phyloP scores from a whole-genome alignment of 2,329 filamentous ascomycete genomes.

The Fusarium sp. region DNA sequence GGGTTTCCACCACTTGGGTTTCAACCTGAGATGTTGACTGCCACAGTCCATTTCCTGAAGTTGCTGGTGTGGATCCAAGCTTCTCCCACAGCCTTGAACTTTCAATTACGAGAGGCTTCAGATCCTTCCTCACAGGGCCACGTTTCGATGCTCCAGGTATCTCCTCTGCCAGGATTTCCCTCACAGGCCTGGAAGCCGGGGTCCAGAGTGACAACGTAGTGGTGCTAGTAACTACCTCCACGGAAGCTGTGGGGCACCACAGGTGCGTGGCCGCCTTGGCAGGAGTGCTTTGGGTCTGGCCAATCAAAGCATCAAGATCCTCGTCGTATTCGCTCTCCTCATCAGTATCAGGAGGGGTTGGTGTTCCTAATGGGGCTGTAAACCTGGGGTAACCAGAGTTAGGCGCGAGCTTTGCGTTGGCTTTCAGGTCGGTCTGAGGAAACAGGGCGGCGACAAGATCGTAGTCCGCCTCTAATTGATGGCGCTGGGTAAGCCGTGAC shows the following conservation, averaged over 20 bases:
- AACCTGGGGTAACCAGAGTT: constrained; percentile 36
- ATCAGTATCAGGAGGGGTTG: constrained; percentile 67
- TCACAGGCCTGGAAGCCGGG: constrained; percentile 29
- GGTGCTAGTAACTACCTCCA: constrained; percentile 10
- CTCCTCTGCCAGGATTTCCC: constrained; percentile 21
- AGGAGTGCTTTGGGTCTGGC: constrained; percentile 17
- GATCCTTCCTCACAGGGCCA: constrained; percentile 18
- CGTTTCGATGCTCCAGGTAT: constrained; percentile 13
- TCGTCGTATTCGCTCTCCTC: constrained; percentile 54
- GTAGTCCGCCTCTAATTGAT: constrained; percentile 28
- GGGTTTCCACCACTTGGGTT: constrained; percentile 32
- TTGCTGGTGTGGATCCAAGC: constrained; percentile 2
- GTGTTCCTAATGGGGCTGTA: constrained; percentile 23
- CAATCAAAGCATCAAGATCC: constrained; percentile 33
- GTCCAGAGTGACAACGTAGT: constrained; percentile 41
- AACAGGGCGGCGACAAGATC: constrained; percentile 31
- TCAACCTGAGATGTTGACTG: constrained; percentile 23
- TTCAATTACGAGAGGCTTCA: constrained; percentile 38
- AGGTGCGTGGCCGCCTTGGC: constrained; percentile 37
- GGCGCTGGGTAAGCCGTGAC: constrained; percentile 28
- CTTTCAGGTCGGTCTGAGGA: constrained; percentile 27
- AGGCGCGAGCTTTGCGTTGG: constrained; percentile 20
- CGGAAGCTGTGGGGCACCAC: constrained; percentile 39
- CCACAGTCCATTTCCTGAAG: constrained; percentile 36
- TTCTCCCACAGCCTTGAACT: constrained; percentile 43